phyloP scores from a whole-genome alignment of 805 yeast species.

The Nakazawaea ambrosiae region DNA sequence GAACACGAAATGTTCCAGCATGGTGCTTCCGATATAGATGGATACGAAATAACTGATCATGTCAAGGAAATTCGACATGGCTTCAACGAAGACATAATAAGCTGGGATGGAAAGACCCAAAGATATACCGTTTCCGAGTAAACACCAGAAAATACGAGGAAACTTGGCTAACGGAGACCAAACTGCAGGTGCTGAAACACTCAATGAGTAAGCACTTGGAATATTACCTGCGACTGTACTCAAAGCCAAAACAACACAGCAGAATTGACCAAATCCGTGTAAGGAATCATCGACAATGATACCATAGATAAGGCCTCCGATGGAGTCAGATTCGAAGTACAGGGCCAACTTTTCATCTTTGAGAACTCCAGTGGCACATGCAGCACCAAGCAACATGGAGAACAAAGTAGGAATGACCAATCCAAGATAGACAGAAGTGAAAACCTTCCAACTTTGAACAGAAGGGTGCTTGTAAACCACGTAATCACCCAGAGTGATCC shows the following conservation, averaged over 20 bases:
- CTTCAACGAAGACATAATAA: slow-evolving; percentile 23
- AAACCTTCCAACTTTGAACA: slow-evolving; percentile 23
- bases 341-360: slow-evolving; percentile 37
- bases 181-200: slow-evolving; percentile 24
- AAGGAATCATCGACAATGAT: slow-evolving; percentile 23
- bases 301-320: slow-evolving; percentile 30
- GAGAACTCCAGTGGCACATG: slow-evolving; percentile 62
- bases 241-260: slow-evolving; percentile 25
- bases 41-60: slow-evolving; percentile 27
- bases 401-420: slow-evolving; percentile 40
- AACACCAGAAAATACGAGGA: slow-evolving; percentile 30
- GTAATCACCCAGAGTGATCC: slow-evolving; percentile 30
- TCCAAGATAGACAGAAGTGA: slow-evolving; percentile 22
- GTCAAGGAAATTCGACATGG: slow-evolving; percentile 27
- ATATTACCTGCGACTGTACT: slow-evolving; percentile 27
- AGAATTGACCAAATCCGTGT: slow-evolving; percentile 27
- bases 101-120: slow-evolving; percentile 29
- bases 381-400: slow-evolving; percentile 80
- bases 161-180: slow-evolving; percentile 25
- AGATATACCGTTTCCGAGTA: slow-evolving; percentile 25
- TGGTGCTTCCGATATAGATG: slow-evolving; percentile 25
- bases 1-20: slow-evolving; percentile 25
- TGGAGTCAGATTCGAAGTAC: slow-evolving; percentile 44
- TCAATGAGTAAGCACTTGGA: slow-evolving; percentile 27
- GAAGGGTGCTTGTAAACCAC: slow-evolving; percentile 26